Percentiles rank a stretch among this genome's conserved stretches.
Conservation (phyloP, 2,329 filamentous ascomycete species). For the Nigrograna mackinnonii region DNA sequence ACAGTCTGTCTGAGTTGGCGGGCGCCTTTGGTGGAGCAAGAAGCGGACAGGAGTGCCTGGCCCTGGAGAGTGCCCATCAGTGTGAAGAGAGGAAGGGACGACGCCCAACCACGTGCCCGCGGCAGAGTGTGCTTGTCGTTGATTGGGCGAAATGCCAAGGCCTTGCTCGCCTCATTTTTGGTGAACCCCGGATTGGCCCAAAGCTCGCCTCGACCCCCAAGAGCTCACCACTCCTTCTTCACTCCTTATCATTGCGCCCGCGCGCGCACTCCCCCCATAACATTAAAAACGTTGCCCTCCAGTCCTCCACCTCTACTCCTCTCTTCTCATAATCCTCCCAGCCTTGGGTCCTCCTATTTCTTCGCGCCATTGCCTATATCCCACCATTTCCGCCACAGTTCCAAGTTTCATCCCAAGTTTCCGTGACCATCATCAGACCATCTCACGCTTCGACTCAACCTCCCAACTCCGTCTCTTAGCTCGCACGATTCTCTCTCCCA, state of each 20-base stretch:
- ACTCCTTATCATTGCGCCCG: background rate
- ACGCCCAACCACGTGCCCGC: too few relatives aligned
- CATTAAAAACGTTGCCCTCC: background rate
- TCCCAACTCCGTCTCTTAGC: background rate
- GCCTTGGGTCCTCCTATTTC: background rate
- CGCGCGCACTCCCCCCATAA: too few relatives aligned
- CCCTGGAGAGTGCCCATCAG: too few relatives aligned
- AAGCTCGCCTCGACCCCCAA: background rate
- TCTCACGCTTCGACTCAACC: background rate
- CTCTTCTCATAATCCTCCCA: background rate
- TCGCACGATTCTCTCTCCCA: slow-evolving; percentile 1
- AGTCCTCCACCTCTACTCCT: background rate
- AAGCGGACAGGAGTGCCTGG: too few relatives aligned
- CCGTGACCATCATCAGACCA: background rate
- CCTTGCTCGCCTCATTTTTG: slow-evolving; percentile 1
- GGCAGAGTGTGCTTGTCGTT: background rate
- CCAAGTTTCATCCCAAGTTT: background rate
- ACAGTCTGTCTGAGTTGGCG: too few relatives aligned
- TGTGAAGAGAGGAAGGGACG: too few relatives aligned
- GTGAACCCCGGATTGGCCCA: slow-evolving; percentile 1
- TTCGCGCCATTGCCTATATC: too few relatives aligned
- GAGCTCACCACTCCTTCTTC: background rate
- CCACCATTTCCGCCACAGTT: background rate
- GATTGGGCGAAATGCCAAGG: background rate
- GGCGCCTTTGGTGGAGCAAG: too few relatives aligned